phyloP scores from a whole-genome alignment of 495 filamentous ascomycete species.

The Bombardia bombarda region DNA sequence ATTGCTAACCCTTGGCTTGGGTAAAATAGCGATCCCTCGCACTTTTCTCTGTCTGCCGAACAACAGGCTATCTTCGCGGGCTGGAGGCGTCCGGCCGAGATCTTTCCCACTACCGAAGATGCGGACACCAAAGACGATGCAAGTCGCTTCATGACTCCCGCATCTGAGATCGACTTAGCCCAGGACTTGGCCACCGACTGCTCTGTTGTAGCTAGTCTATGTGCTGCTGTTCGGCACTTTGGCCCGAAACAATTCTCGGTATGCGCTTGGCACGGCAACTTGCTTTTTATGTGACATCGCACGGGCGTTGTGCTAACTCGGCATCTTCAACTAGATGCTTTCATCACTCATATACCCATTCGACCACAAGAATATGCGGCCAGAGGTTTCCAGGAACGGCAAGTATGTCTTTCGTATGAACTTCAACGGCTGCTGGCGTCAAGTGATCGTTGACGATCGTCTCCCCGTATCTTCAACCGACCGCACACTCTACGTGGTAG shows the following conservation, averaged over 20 bases:
- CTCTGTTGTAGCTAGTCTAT: slow-evolving; percentile 93
- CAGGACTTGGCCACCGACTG: slow-evolving; percentile 94
- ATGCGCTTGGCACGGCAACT: slow-evolving; percentile 2
- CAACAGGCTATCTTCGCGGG: slow-evolving; percentile 66
- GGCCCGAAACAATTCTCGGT: slow-evolving; percentile 28
- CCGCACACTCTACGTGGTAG: slow-evolving; percentile 77
- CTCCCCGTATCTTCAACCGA: slow-evolving; percentile 68
- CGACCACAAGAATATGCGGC: slow-evolving; percentile 44
- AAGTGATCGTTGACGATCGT: slow-evolving; percentile 85
- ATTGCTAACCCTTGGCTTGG: slow-evolving; percentile 4
- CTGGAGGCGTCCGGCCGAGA: slow-evolving; percentile 71
- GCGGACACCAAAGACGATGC: slow-evolving; percentile 4
- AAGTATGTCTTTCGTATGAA: slow-evolving; percentile 89
- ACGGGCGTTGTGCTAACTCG: background rate
- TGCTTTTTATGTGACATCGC: background rate
- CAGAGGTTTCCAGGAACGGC: slow-evolving; percentile 61
- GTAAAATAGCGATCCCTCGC: slow-evolving; percentile 54
- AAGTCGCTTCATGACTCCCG: slow-evolving; percentile 47
- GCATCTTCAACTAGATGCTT: slow-evolving; percentile 46
- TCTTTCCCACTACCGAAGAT: slow-evolving; percentile 13
- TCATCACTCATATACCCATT: slow-evolving; percentile 66
- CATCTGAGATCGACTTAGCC: slow-evolving; percentile 63
- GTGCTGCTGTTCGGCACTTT: slow-evolving; percentile 54
- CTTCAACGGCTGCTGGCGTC: slow-evolving; percentile 89
- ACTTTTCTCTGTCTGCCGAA: slow-evolving; percentile 58